Evolutionary conservation across 2,329 filamentous ascomycete species (phyloP).

Genomic region (Diaporthe eres): DNA sequence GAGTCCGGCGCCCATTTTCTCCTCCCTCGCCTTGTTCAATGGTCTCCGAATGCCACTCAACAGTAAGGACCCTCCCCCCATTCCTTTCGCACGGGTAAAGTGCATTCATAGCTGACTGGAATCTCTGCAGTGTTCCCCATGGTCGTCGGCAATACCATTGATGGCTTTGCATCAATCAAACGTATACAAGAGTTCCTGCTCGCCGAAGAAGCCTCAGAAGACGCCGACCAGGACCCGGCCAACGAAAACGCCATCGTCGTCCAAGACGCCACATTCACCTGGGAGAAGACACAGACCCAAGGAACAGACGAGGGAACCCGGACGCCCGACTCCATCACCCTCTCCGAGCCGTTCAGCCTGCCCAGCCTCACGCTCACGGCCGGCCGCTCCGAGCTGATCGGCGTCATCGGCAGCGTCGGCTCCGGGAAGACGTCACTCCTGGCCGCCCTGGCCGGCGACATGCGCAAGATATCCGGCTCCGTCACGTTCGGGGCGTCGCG

Average conservation of each 20-base stretch:
- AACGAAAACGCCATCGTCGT: conserved; percentile 80
- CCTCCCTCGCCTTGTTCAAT: conserved; percentile 94
- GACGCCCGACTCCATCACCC: conserved; percentile 37
- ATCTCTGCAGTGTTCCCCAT: conserved; percentile 74
- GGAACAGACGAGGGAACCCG: conserved; percentile 45
- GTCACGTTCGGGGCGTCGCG: conserved; percentile 83
- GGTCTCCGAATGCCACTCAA: conserved; percentile 91
- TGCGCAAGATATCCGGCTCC: conserved; percentile 84
- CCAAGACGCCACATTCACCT: conserved; percentile 83
- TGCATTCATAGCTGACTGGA: neutral
- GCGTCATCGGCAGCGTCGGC: conserved; percentile 88
- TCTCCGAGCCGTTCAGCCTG: conserved; percentile 78
- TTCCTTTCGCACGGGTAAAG: neutral
- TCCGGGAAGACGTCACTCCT: conserved; percentile 93
- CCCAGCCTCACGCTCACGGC: conserved; percentile 77
- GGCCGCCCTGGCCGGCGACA: conserved; percentile 91
- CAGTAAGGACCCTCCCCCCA: conserved; percentile 40
- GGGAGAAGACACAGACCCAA: conserved; percentile 74
- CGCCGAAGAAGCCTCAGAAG: conserved; percentile 86
- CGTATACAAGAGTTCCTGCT: conserved; percentile 91
- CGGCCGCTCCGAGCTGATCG: conserved; percentile 82
- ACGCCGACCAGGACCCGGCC: conserved; percentile 69
- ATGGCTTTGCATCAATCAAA: conserved; percentile 87
- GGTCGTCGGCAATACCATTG: conserved; percentile 89
- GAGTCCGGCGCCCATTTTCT: conserved; percentile 86